Evolutionary conservation across 2,329 filamentous ascomycete species (phyloP), one percentile per base, ranked within the genome.

Genomic region (Pseudogymnoascus pannorum): DNA sequence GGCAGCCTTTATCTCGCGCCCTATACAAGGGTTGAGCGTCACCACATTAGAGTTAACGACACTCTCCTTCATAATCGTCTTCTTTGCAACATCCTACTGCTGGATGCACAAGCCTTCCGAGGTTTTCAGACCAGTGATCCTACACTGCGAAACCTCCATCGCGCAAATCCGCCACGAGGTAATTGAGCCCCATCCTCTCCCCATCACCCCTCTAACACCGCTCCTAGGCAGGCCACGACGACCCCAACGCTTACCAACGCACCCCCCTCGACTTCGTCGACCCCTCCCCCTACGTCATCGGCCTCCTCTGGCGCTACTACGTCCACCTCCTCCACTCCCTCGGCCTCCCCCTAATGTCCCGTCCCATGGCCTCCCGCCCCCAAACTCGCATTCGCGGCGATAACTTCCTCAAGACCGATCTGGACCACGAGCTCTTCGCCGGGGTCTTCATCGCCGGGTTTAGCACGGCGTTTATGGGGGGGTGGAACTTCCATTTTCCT

Each of bases 211-310:
- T 4, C 18, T 42, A 42, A 42, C 38, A 20, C 6, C n/a, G 5
- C 18, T 4, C 38, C 18, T 6, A 42, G 38, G 38, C 38, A 8
- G 38, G 38, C 38, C 38, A 42, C 18, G 8, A 42, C 16, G 61
- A 57, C n/a, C 22, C 54, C 29, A 18, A 40, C 14, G 60, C 60
- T 5, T 75, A 70, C 62, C 65, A 69, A 16, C 66, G 65, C 8
- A 75, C 73, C 0, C 74, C 72, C 0, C 57, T 75, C 1, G 71
- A 75, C 18, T 74, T 74, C 22, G 63, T 75, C n/a, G 63, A 61
- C 26, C 58, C 61, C 7, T 38, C 61, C 12, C 64, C 65, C 60
- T 66, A 60, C 42, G 48, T 20, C 8, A 66, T 63, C 60, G 63
- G 60, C 35, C 9, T 64, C 5, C 61, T 64, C 20, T 66, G 62